A percentile compares a stretch with the other conserved stretches of the same genome.
phyloP scores from a whole-genome alignment of 2,329 filamentous ascomycete genomes.

The Stagonosporopsis tanaceti region DNA sequence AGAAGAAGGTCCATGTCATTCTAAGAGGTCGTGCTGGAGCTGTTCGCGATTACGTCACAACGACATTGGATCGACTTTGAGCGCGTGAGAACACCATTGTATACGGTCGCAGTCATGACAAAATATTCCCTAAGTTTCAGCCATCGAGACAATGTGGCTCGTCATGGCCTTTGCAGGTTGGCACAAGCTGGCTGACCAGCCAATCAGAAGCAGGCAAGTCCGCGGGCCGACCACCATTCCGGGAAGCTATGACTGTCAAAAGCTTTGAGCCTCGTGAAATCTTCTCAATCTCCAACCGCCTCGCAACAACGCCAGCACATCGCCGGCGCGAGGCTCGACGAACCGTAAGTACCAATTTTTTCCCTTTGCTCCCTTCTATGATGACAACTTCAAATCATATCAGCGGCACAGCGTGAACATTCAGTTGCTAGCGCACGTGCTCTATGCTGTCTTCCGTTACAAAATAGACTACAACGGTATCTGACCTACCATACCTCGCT shows the following conservation, averaged over 20 bases:
- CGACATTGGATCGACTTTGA: background rate
- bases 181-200: background rate
- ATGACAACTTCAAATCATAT: slow-evolving; percentile 25
- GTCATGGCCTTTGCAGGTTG: background rate
- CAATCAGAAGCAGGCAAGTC: slow-evolving; percentile 12
- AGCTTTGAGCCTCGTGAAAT: slow-evolving; percentile 12
- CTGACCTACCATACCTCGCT: slow-evolving; percentile 11
- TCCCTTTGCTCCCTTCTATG: slow-evolving; percentile 11
- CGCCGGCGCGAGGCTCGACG: slow-evolving; percentile 9
- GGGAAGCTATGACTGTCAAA: slow-evolving; percentile 14
- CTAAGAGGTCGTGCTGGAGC: slow-evolving; percentile 3
- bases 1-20: slow-evolving; percentile 10
- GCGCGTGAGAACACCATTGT: background rate
- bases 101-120: background rate
- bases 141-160: background rate
- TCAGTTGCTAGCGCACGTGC: slow-evolving; percentile 24
- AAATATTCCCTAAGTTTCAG: background rate
- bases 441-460: slow-evolving; percentile 26
- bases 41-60: slow-evolving; percentile 11
- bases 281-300: slow-evolving; percentile 5
- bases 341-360: slow-evolving; percentile 15
- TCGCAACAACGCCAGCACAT: slow-evolving; percentile 13
- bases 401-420: slow-evolving; percentile 23
- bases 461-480: slow-evolving; percentile 28
- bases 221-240: slow-evolving; percentile 16